Evolutionary conservation across 306 rosid species (phyloP).

Genomic region (Inga oerstediana): DNA sequence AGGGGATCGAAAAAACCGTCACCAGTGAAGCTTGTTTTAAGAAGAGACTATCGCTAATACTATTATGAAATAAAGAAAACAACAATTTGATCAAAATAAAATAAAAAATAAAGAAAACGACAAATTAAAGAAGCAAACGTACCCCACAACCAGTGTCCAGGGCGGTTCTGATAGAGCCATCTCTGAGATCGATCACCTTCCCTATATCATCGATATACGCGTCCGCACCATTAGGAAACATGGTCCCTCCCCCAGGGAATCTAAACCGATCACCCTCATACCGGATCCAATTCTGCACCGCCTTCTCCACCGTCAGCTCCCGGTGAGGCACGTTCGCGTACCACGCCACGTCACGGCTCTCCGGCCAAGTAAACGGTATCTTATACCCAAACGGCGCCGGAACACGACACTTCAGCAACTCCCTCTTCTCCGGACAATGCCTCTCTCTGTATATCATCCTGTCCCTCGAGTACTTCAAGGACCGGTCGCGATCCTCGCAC

Average conservation of each 20-base stretch:
- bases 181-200: slow-evolving; percentile 48
- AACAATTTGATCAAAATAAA: not conserved
- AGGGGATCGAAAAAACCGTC: not conserved
- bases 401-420: slow-evolving; percentile 59
- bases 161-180: slow-evolving; percentile 77
- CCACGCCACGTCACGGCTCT: slow-evolving; percentile 78
- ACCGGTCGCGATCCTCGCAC: slow-evolving; percentile 65
- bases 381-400: slow-evolving; percentile 75
- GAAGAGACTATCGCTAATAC: no score
- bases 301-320: slow-evolving; percentile 86
- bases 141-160: slow-evolving; percentile 97
- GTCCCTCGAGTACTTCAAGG: slow-evolving; percentile 46
- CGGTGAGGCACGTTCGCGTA: slow-evolving; percentile 83
- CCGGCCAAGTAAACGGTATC: slow-evolving; percentile 75
- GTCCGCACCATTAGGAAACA: slow-evolving; percentile 85
- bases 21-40: not conserved
- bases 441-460: slow-evolving; percentile 73
- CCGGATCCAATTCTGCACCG: slow-evolving; percentile 88
- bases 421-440: slow-evolving; percentile 62
- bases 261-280: slow-evolving; percentile 64
- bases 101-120: not conserved
- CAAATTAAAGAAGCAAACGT: not conserved
- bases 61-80: not conserved
- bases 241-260: slow-evolving; percentile 92
- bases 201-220: slow-evolving; percentile 83